These are phyloP conservation scores for Pichia sp. DNA, from an alignment of 1,139 yeast genomes.

Conservation along the genomic window DNA sequence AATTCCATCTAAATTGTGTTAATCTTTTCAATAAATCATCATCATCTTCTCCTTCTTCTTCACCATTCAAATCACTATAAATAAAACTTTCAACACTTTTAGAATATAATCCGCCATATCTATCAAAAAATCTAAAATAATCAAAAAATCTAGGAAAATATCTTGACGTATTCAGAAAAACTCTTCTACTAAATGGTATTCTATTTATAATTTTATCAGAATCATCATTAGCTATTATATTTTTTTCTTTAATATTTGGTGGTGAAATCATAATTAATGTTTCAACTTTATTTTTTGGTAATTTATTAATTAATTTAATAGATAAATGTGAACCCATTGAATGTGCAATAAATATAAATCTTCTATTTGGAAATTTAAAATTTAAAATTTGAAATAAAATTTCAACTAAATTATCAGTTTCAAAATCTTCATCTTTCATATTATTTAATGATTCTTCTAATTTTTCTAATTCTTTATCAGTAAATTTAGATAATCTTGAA, in stretches of 20 bases:
- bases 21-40: constrained; percentile 38
- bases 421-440: constrained; percentile 40
- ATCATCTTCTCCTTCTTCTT: constrained; percentile 8
- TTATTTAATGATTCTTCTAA: constrained; percentile 22
- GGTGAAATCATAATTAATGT: constrained; percentile 50
- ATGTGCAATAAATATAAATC: constrained; percentile 60
- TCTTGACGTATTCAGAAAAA: constrained; percentile 22
- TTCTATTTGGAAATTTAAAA: constrained; percentile 37
- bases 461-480: constrained; percentile 21
- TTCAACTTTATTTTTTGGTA: constrained; percentile 39
- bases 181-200: constrained; percentile 14
- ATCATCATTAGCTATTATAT: constrained; percentile 3
- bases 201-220: constrained; percentile 13
- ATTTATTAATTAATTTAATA: constrained; percentile 40
- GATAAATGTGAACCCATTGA: constrained; percentile 68
- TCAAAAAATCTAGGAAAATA: constrained; percentile 50
- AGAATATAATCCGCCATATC: constrained; percentile 57
- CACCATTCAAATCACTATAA: constrained; percentile 19
- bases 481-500: constrained; percentile 21
- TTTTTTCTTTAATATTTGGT: constrained; percentile 33
- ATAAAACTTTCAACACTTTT: constrained; percentile 39
- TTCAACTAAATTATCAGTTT: constrained; percentile 44
- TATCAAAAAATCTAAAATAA: constrained; percentile 51
- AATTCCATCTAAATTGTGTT: constrained; percentile 65
- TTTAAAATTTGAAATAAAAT: constrained; percentile 32